Evolutionary conservation across 306 rosid genomes (phyloP).

Genomic region (Sicyos edulis): DNA sequence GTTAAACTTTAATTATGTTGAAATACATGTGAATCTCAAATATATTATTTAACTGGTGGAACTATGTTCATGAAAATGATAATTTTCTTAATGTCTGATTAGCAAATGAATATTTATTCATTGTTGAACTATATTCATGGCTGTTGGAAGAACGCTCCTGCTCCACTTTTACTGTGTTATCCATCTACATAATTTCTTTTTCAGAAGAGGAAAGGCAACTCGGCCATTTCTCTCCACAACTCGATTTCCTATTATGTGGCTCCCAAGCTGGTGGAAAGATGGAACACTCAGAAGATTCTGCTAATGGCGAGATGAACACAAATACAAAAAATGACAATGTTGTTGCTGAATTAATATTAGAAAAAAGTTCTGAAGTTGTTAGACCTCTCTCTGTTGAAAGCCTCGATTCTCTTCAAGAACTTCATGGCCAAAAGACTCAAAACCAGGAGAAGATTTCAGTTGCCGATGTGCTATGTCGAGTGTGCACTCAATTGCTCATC

Average conservation of each 20-base stretch:
- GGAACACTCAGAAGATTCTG: constrained; percentile 28
- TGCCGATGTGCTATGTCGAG: constrained; percentile 53
- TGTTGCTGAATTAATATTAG: constrained; percentile 19
- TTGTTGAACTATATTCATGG: not conserved
- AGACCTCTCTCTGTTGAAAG: constrained; percentile 25
- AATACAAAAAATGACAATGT: constrained; percentile 6
- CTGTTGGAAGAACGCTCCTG: too few relatives aligned
- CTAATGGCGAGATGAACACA: constrained; percentile 28
- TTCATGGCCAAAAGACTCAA: constrained; percentile 7
- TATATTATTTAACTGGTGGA: not conserved
- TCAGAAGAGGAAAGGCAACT: constrained; percentile 54
- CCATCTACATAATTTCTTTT: constrained; percentile 5
- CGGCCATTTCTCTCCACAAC: constrained; percentile 55
- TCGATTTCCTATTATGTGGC: constrained; percentile 37
- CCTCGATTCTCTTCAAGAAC: constrained; percentile 25
- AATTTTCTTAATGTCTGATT: not conserved
- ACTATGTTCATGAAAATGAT: constrained; percentile 1
- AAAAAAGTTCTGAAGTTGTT: constrained; percentile 25
- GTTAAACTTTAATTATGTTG: not conserved
- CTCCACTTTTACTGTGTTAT: not conserved
- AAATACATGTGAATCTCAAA: not conserved
- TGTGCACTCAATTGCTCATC: constrained; percentile 63
- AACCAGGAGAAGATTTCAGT: constrained; percentile 34
- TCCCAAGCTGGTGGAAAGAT: constrained; percentile 32
- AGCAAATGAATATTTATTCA: not conserved